Base-by-base conservation (phyloP, 1,139 yeast genomes). In the Pichia sp. region DNA sequence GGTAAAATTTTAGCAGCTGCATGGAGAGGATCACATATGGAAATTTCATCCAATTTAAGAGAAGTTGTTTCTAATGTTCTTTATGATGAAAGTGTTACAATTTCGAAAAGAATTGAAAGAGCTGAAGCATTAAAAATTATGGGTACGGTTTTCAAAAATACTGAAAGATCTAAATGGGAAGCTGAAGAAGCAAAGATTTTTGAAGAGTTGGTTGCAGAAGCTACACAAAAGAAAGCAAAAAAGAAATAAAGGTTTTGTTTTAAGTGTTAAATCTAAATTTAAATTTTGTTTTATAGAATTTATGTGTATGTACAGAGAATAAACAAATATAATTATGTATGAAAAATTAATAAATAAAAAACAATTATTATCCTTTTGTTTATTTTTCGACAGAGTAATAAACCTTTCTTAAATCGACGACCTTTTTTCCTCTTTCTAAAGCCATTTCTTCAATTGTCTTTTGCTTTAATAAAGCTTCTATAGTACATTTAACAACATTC, bases 1-100 rank as follows among this genome's bases (percentile, higher is more conserved):
- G 96, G 96, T 31, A 91, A 89, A 60, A 89, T 89, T 3, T 68
- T 89, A 38, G 89, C 93, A 4, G 96, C 96, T 0, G 95, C 96
- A 9, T 89, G 98, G 98, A 81, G 83, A 37, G 97, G 96, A 1
- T 85, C 96, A 19, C 80, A 79, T 54, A 81, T 80, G 61, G 98
- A 89, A 61, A 84, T 89, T 44, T 91, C 85, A 57, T 76, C 91
- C n/a, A 86, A 95, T 1, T 70, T 87, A 27, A 68, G 96, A 45
- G 86, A 78, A 19, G 96, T 89, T 14, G 89, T 96, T 60, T 95
- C 88, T 57, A 65, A 64, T 35, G 80, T 88, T 5, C 67, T 91
- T 40, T 61, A 72, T 48, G 82, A 82, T 51, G 63, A 69, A 38
- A 66, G 68, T 1, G 84, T 78, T 6, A 65, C 77, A 2, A 58